phyloP scores from a whole-genome alignment of 805 yeast genomes.

The Candida jianshihensis region DNA sequence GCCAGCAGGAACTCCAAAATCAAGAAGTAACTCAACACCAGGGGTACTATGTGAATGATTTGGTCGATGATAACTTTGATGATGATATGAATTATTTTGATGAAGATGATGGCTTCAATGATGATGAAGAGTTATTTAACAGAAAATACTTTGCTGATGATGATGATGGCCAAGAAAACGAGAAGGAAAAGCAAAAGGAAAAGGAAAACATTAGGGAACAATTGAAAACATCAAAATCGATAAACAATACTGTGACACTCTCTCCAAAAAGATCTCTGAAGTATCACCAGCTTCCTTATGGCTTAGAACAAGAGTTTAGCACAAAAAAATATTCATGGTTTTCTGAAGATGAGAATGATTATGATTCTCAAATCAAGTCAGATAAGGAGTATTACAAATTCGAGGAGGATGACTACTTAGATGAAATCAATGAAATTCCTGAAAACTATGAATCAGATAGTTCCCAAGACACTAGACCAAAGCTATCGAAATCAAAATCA shows the following conservation, averaged over 20 bases:
- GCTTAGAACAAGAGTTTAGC: conserved; percentile 29
- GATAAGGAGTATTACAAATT: background rate
- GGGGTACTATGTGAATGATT: conserved; percentile 32
- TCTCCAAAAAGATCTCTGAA: conserved; percentile 20
- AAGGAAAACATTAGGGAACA: background rate
- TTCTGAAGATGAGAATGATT: conserved; percentile 23
- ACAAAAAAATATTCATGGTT: conserved; percentile 20
- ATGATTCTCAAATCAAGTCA: too few species aligned
- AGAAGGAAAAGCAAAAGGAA: background rate
- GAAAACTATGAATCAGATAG: conserved; percentile 32
- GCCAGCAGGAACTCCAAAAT: conserved; percentile 11
- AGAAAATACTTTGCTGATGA: conserved; percentile 21
- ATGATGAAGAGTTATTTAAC: conserved; percentile 26
- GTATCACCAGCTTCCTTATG: conserved; percentile 30
- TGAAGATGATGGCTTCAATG: conserved; percentile 28
- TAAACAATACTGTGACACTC: too few species aligned
- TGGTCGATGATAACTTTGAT: conserved; percentile 34
- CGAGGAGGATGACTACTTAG: conserved; percentile 28
- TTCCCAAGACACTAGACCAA: background rate
- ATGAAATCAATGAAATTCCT: conserved; percentile 45
- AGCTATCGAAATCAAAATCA: conserved; percentile 8
- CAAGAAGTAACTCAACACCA: conserved; percentile 19
- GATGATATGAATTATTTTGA: conserved; percentile 34
- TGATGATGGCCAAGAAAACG: conserved; percentile 13
- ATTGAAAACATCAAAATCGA: too few species aligned